Base-by-base conservation (phyloP, 129 eudicot genomes). In the Pulicaria dysenterica region DNA sequence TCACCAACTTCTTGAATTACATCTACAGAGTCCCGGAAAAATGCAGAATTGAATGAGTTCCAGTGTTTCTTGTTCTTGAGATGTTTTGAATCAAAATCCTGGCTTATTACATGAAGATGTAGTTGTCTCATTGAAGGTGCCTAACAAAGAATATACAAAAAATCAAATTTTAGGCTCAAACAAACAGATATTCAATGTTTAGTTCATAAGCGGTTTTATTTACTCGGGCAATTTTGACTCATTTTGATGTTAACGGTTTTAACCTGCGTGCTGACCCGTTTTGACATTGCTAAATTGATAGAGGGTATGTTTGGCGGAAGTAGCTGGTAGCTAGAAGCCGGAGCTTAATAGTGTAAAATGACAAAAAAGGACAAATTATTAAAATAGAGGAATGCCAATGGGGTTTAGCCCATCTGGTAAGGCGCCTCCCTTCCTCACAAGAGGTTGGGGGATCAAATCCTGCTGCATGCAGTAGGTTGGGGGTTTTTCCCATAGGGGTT, bases 31-130 rank as follows among this genome's bases (percentile, higher is more conserved):
- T 95, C 99, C 47, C 79, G 85, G 75, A 95, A 95, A 71, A 95
- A 95, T 0, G 80, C 82, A 40, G 99, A 76, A 61, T 66, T 95
- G 73, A 95, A 95, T 1, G 97, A 90, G 84, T 90, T 88, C 99
- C 99, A 90, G 66, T 95, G 99, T 75, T 90, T 95, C 85, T 95
- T 95, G 84, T 95, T 85, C 86, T 83, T 95, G 15, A 90, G 82
- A 79, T 86, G 88, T 49, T 62, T 78, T 3, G 99, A 90, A 77
- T 86, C 82, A 63, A 95, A 95, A 80, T 95, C 99, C 69, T 95
- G 99, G 78, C 99, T 95, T 58, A 90, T 88, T 7, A 95, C 99
- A 54, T 95, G 99, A 72, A 94, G 96, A 71, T 94, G 99, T 81
- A 95, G 80, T 65, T 95, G 99, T 55, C 96, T 81, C 99, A 95